Conservation (phyloP, 2,329 filamentous ascomycete genomes). For the Xylariales sp. region DNA sequence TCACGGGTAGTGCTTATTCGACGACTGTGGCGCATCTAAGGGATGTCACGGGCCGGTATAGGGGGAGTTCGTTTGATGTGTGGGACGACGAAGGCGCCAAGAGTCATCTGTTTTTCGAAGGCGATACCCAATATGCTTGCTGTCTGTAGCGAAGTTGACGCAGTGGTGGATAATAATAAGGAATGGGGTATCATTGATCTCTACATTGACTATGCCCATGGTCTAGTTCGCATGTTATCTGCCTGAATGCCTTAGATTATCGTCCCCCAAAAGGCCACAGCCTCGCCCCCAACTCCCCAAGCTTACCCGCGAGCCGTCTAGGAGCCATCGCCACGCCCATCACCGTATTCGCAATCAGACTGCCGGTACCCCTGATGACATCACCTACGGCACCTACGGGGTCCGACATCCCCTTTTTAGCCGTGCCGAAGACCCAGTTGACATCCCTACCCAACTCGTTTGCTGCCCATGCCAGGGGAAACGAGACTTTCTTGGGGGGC, state of each 20-base stretch:
- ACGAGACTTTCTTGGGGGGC: constrained; percentile 21
- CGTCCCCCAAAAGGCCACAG: constrained; percentile 6
- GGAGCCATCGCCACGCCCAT: constrained; percentile 1
- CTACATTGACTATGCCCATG: too few species aligned
- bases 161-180: too few species aligned
- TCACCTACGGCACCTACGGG: constrained; percentile 12
- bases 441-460: constrained; percentile 15
- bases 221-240: too few species aligned
- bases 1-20: constrained; percentile 1
- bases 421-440: constrained; percentile 10
- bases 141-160: not conserved
- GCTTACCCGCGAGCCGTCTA: not conserved
- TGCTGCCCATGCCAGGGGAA: constrained; percentile 19
- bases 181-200: too few species aligned
- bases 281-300: not conserved
- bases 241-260: too few species aligned
- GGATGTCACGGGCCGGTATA: not conserved
- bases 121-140: constrained; percentile 1
- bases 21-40: not conserved
- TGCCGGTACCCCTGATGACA: constrained; percentile 11
- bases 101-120: constrained; percentile 2
- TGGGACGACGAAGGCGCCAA: not conserved
- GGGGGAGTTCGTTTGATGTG: constrained; percentile 2
- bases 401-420: constrained; percentile 13
- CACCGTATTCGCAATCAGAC: constrained; percentile 3